phyloP scores from a whole-genome alignment of 306 rosid genomes.

The Cajanus cajan region DNA sequence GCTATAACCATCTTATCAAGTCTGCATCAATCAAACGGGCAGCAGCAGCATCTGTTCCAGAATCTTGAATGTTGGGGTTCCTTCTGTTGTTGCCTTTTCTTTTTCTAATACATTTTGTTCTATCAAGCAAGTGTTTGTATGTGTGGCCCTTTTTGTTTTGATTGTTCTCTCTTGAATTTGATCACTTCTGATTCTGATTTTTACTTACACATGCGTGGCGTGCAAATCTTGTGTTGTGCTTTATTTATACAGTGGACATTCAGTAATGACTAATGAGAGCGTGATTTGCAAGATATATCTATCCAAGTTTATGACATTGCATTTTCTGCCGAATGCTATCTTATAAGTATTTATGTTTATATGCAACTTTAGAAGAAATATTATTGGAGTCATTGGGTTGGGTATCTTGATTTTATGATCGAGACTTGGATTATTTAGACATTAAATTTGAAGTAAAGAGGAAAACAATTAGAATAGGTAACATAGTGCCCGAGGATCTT shows the following conservation, averaged over 20 bases:
- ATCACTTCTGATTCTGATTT: conserved; percentile 14
- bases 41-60: conserved; percentile 46
- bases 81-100: neutral
- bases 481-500: too few species aligned
- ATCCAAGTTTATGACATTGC: conserved; percentile 11
- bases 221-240: conserved; percentile 38
- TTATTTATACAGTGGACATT: conserved; percentile 35
- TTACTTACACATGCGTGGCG: conserved; percentile 28
- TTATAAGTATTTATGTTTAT: neutral
- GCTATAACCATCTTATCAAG: conserved; percentile 70
- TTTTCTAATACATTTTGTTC: conserved; percentile 10
- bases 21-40: conserved; percentile 72
- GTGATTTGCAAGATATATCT: conserved; percentile 11
- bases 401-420: neutral
- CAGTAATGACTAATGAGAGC: conserved; percentile 18
- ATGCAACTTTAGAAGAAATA: neutral
- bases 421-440: neutral
- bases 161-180: conserved; percentile 18
- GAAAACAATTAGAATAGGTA: too few species aligned
- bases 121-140: conserved; percentile 28
- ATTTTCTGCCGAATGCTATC: neutral
- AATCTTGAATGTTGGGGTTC: conserved; percentile 45
- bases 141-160: conserved; percentile 18
- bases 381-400: neutral
- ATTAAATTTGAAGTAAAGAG: too few species aligned